phyloP scores from a whole-genome alignment of 306 rosid genomes.

The Quercus gilva region DNA sequence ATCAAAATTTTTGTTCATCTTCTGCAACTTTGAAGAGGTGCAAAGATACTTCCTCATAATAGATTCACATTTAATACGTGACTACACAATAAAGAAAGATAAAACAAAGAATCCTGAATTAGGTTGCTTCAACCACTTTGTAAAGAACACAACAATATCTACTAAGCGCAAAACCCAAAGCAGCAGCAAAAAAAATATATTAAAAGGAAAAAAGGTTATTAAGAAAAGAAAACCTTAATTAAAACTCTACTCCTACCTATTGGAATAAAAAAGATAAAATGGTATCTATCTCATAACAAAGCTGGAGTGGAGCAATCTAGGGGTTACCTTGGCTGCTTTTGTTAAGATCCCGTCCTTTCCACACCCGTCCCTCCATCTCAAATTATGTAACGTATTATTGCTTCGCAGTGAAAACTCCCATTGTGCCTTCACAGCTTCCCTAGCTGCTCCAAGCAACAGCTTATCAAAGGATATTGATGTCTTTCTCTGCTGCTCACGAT shows the following conservation, averaged over 20 bases:
- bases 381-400: conserved; percentile 37
- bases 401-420: conserved; percentile 56
- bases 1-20: conserved; percentile 49
- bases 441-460: conserved; percentile 77
- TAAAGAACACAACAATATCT: conserved; percentile 1
- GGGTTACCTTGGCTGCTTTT: conserved; percentile 54
- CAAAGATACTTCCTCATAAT: conserved; percentile 60
- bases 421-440: conserved; percentile 70
- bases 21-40: conserved; percentile 35
- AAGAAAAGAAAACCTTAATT: not conserved
- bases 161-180: not conserved
- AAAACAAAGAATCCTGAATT: not conserved
- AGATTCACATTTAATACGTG: conserved; percentile 54
- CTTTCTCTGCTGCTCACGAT: conserved; percentile 53
- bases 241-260: not conserved
- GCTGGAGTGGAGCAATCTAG: conserved; percentile 12
- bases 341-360: conserved; percentile 54
- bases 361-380: conserved; percentile 45
- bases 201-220: not conserved
- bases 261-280: not conserved
- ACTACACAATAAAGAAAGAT: conserved; percentile 41
- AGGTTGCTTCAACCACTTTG: conserved; percentile 10
- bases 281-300: not conserved
- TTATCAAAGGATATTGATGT: conserved; percentile 72
- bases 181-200: not conserved